phyloP scores from a whole-genome alignment of 2,329 filamentous ascomycete genomes.

The Fusarium redolens region DNA sequence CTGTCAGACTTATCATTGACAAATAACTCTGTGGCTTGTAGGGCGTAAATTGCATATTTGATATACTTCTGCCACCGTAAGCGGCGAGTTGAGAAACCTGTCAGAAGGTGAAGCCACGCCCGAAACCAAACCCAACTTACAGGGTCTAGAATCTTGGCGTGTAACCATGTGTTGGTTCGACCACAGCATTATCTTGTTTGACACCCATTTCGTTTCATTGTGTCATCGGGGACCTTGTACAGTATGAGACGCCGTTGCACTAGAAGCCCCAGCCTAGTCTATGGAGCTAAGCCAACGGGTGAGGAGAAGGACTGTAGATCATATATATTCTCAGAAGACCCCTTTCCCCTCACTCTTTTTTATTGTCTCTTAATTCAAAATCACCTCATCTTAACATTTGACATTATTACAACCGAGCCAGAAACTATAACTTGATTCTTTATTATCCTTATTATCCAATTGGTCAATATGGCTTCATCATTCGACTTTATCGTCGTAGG shows the following conservation, averaged over 20 bases:
- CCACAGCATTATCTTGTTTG: background rate
- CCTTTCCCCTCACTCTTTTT: constrained; percentile 9
- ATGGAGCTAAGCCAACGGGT: background rate
- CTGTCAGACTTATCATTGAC: background rate
- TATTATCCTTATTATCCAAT: background rate
- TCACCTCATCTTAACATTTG: background rate
- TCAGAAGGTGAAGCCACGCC: background rate
- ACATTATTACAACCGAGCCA: background rate
- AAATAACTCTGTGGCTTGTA: background rate
- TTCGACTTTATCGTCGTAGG: constrained; percentile 40
- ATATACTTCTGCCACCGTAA: background rate
- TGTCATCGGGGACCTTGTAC: background rate
- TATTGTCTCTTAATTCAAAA: background rate
- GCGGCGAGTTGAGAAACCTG: background rate
- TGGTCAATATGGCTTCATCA: constrained; percentile 8
- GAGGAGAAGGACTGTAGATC: background rate
- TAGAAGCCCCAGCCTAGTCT: background rate
- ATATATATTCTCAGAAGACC: background rate
- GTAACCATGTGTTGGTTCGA: constrained; percentile 7
- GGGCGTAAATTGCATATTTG: background rate
- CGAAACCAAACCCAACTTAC: background rate
- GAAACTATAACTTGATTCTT: background rate
- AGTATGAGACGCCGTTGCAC: constrained; percentile 8
- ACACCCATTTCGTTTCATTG: constrained; percentile 4
- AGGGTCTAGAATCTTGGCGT: background rate